phyloP scores from a whole-genome alignment of 495 filamentous ascomycete genomes.

The Hyaloscypha bicolor region DNA sequence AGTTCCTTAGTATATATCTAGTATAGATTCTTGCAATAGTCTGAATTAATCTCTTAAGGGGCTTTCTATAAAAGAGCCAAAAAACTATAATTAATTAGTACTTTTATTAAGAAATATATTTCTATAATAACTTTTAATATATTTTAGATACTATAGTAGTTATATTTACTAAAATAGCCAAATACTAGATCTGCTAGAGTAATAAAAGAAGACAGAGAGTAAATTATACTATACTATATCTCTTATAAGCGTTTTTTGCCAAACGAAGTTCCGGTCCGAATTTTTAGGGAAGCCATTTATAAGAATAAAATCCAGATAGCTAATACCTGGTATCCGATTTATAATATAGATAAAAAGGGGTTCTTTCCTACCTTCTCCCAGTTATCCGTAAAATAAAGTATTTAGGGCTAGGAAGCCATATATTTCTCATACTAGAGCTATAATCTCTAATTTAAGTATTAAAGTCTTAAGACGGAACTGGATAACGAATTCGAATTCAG shows the following conservation, averaged over 20 bases:
- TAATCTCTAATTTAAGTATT: constrained; percentile 35
- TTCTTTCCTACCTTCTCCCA: constrained; percentile 42
- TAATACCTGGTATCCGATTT: constrained; percentile 41
- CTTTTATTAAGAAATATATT: not conserved
- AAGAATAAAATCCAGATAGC: constrained; percentile 41
- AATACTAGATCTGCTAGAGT: too few relatives aligned
- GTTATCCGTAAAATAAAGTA: constrained; percentile 39
- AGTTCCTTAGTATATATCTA: constrained; percentile 37
- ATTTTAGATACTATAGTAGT: too few relatives aligned
- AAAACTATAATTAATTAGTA: constrained; percentile 32
- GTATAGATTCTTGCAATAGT: constrained; percentile 31
- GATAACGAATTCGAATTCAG: constrained; percentile 40
- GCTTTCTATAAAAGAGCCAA: constrained; percentile 42
- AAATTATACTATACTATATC: constrained; percentile 36
- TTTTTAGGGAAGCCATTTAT: constrained; percentile 37
- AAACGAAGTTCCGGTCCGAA: constrained; percentile 35
- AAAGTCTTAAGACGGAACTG: constrained; percentile 46
- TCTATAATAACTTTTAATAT: too few relatives aligned
- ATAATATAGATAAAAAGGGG: constrained; percentile 42
- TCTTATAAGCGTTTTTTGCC: constrained; percentile 37
- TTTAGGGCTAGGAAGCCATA: constrained; percentile 38
- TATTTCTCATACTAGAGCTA: constrained; percentile 36
- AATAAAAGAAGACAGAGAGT: constrained; percentile 3
- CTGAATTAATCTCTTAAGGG: constrained; percentile 34
- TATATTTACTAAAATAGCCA: too few relatives aligned